Evolutionary conservation across 2,329 filamentous ascomycete genomes (phyloP).

Genomic region (Aureobasidium sp.): DNA sequence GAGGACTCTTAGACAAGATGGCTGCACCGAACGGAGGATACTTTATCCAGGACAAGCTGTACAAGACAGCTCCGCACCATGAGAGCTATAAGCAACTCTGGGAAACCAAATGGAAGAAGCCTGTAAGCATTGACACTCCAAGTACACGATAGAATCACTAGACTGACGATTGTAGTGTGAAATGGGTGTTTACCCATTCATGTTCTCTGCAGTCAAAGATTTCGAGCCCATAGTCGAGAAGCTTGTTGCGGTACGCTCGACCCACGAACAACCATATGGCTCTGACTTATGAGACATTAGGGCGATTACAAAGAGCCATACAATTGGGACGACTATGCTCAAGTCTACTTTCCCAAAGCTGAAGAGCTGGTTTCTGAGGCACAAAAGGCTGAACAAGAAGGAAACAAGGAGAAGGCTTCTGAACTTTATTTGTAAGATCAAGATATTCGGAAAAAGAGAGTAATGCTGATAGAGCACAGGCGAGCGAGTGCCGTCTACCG

Average conservation of each 20-base stretch:
- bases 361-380: conserved; percentile 49
- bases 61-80: conserved; percentile 38
- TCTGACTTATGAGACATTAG: conserved; percentile 21
- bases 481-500: conserved; percentile 66
- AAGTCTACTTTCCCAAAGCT: conserved; percentile 53
- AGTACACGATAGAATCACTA: too few species aligned
- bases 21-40: conserved; percentile 35
- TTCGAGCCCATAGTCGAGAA: conserved; percentile 62
- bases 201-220: conserved; percentile 61
- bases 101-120: conserved; percentile 70
- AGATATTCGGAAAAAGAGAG: not conserved
- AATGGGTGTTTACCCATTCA: conserved; percentile 57
- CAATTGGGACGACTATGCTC: conserved; percentile 56
- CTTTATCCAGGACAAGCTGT: conserved; percentile 42
- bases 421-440: conserved; percentile 50
- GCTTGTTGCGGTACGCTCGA: conserved; percentile 46
- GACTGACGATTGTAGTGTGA: conserved; percentile 29
- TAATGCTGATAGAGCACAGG: conserved; percentile 22
- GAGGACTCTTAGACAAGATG: conserved; percentile 25
- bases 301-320: conserved; percentile 58
- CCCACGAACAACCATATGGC: not conserved
- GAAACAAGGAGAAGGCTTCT: conserved; percentile 48
- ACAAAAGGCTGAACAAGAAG: conserved; percentile 42
- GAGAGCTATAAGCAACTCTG: conserved; percentile 47
- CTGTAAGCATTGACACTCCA: conserved; percentile 38